These are phyloP conservation scores for Dendrocalamus sinicus DNA, from an alignment of 176 grass and related monocot genomes.

Conservation along the genomic window DNA sequence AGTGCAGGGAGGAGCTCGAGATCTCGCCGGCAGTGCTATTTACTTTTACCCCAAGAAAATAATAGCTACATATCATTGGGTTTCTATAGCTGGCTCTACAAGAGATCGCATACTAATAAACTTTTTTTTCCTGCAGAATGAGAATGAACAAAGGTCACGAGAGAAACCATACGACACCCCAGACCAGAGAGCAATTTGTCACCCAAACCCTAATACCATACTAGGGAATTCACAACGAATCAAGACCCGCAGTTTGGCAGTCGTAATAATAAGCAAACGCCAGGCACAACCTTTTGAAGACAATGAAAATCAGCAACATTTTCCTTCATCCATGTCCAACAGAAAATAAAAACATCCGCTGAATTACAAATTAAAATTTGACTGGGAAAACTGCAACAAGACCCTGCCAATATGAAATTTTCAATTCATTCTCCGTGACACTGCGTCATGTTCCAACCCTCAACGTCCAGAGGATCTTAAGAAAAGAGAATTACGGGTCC, in stretches of 20 bases:
- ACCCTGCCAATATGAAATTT: conserved; percentile 41
- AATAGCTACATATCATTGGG: no score
- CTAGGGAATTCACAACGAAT: background rate
- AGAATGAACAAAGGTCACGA: no score
- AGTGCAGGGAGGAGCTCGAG: no score
- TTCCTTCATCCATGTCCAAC: conserved; percentile 46
- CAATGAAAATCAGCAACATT: conserved; percentile 39
- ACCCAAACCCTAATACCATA: background rate
- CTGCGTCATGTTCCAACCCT: conserved; percentile 32
- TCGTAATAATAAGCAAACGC: background rate
- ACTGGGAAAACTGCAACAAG: conserved; percentile 34
- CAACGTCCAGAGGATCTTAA: conserved; percentile 23
- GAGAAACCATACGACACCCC: background rate
- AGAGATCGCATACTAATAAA: no score
- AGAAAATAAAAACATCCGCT: conserved; percentile 27
- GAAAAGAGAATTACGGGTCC: conserved; percentile 46
- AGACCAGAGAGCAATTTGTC: background rate
- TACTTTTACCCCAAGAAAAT: no score
- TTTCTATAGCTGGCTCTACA: no score
- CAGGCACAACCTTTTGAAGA: background rate
- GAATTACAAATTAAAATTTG: conserved; percentile 50
- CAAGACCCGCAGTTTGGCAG: background rate
- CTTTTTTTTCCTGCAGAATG: no score
- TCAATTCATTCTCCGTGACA: conserved; percentile 29
- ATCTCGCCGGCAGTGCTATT: no score